phyloP scores from a whole-genome alignment of 148 eudicot genomes.

The Dysphania ambrosioides region DNA sequence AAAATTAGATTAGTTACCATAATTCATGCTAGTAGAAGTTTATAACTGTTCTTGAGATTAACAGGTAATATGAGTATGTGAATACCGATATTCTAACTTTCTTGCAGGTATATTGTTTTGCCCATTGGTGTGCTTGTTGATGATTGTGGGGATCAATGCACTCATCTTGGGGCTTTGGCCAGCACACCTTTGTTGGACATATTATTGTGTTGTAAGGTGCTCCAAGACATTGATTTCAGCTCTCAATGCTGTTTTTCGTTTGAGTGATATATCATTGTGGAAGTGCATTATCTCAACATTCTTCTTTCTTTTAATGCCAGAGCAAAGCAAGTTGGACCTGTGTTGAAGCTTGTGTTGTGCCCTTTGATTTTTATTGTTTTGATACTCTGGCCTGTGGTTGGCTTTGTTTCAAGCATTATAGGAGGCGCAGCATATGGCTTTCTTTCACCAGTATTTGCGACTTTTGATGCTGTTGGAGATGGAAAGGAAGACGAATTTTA shows the following conservation, averaged over 20 bases:
- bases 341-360: conserved; percentile 68
- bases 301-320: conserved; percentile 39
- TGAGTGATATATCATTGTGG: background rate
- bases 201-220: conserved; percentile 62
- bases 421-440: conserved; percentile 80
- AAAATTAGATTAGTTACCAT: background rate
- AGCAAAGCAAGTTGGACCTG: conserved; percentile 74
- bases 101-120: conserved; percentile 68
- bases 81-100: conserved; percentile 15
- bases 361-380: conserved; percentile 36
- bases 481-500: conserved; percentile 59
- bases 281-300: conserved; percentile 5
- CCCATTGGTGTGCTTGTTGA: conserved; percentile 62
- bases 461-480: conserved; percentile 82
- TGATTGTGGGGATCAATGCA: conserved; percentile 55
- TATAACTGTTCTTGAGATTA: background rate
- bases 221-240: background rate
- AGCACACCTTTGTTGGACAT: conserved; percentile 62
- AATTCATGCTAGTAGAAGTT: background rate
- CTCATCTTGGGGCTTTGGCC: conserved; percentile 90
- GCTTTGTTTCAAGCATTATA: conserved; percentile 48
- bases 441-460: conserved; percentile 81
- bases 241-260: conserved; percentile 2
- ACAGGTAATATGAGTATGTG: background rate
- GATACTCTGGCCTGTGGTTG: conserved; percentile 65